phyloP scores from a whole-genome alignment of 176 grass and related monocot species.

The Raddia distichophylla region DNA sequence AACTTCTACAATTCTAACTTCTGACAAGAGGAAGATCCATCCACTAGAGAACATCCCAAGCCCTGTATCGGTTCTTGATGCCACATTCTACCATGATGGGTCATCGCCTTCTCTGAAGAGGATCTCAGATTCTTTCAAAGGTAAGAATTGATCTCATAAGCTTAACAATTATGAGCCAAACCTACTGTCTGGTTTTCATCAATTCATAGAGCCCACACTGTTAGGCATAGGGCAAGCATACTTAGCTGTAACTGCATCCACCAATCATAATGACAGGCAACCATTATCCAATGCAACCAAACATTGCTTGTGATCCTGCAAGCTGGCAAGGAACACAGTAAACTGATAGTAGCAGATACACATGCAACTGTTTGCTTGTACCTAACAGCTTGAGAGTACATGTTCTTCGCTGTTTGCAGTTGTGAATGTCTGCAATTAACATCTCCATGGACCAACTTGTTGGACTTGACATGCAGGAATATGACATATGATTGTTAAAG shows the following conservation, averaged over 20 bases:
- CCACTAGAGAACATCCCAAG: slow-evolving; percentile 39
- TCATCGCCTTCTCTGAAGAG: slow-evolving; percentile 39
- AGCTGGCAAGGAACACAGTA: slow-evolving; percentile 30
- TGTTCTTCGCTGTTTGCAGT: slow-evolving; percentile 13
- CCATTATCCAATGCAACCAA: slow-evolving; percentile 53
- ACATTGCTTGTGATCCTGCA: slow-evolving; percentile 37
- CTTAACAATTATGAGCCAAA: not conserved
- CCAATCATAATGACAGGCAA: slow-evolving; percentile 42
- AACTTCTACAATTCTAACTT: not conserved
- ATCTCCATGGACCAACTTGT: slow-evolving; percentile 46
- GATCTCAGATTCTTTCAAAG: slow-evolving; percentile 59
- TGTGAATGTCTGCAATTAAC: slow-evolving; percentile 48
- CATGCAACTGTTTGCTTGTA: slow-evolving; percentile 45
- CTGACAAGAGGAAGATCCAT: slow-evolving; percentile 37
- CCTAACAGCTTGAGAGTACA: slow-evolving; percentile 38
- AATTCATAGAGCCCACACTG: slow-evolving; percentile 41
- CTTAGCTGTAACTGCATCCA: slow-evolving; percentile 45
- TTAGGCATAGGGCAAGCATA: slow-evolving; percentile 43
- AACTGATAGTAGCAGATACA: slow-evolving; percentile 36
- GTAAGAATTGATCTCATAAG: slow-evolving; percentile 47
- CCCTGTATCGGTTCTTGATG: slow-evolving; percentile 68
- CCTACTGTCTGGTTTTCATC: slow-evolving; percentile 9
- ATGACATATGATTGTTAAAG: slow-evolving; percentile 38
- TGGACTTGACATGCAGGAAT: slow-evolving; percentile 12
- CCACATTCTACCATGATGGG: slow-evolving; percentile 49